These are phyloP conservation scores for Papiliotrema laurentii DNA, from an alignment of 1,284 basidiomycete genomes.

Conservation along the genomic window DNA sequence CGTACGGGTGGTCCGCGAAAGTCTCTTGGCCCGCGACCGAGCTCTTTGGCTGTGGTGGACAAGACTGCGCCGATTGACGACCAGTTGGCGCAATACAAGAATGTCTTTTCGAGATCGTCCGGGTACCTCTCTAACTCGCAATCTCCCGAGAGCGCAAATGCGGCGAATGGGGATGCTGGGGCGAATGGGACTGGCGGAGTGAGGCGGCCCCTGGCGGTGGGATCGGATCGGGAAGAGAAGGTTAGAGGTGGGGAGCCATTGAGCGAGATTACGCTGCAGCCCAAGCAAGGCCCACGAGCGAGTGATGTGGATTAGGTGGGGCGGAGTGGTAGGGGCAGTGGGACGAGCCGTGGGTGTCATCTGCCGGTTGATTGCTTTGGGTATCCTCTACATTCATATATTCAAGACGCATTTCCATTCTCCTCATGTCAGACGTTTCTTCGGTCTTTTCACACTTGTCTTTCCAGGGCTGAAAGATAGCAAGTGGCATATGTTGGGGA, in stretches of 20 bases:
- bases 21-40: slow-evolving; percentile 26
- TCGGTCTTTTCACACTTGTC: too few relatives aligned
- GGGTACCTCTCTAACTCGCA: neutral
- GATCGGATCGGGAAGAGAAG: neutral
- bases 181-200: neutral
- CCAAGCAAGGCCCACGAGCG: slow-evolving; percentile 5
- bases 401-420: too few relatives aligned
- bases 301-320: slow-evolving; percentile 25
- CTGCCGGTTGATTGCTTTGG: too few relatives aligned
- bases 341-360: too few relatives aligned
- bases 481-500: too few relatives aligned
- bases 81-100: slow-evolving; percentile 39
- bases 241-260: slow-evolving; percentile 7
- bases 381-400: too few relatives aligned
- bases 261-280: slow-evolving; percentile 10
- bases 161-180: too few relatives aligned
- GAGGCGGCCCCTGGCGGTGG: neutral
- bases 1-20: slow-evolving; percentile 11
- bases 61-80: slow-evolving; percentile 33
- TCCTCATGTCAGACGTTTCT: too few relatives aligned
- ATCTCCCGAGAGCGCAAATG: neutral
- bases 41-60: slow-evolving; percentile 22
- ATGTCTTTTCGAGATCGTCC: slow-evolving; percentile 21
- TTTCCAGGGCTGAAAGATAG: too few relatives aligned
- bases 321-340: neutral